phyloP scores from a whole-genome alignment of 352 stramenopile species.

The Pythium grandisporangium region DNA sequence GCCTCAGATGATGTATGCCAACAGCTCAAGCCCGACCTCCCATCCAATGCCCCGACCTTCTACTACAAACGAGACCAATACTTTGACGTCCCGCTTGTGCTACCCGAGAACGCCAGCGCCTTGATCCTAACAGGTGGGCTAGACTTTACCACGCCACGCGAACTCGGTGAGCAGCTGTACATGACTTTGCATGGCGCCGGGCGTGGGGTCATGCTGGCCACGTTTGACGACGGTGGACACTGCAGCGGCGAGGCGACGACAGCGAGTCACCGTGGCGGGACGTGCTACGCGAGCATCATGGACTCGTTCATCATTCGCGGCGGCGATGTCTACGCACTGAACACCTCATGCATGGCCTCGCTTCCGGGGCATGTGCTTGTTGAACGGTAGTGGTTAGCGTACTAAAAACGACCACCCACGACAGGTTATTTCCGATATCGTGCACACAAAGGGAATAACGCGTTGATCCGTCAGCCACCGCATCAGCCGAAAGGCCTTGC shows the following conservation, averaged over 20 bases:
- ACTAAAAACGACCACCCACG: no score
- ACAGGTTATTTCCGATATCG: no score
- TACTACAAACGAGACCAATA: slow-evolving; percentile 14
- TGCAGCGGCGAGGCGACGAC: slow-evolving; percentile 6
- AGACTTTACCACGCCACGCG: slow-evolving; percentile 15
- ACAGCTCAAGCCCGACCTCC: slow-evolving; percentile 1
- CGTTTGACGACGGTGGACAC: slow-evolving; percentile 15
- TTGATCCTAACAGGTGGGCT: slow-evolving; percentile 16
- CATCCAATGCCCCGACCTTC: slow-evolving; percentile 2
- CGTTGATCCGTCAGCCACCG: no score
- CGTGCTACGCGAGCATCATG: slow-evolving; percentile 13
- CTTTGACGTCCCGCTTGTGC: slow-evolving; percentile 3
- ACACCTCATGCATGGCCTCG: slow-evolving; percentile 4
- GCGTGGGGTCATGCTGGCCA: slow-evolving; percentile 14
- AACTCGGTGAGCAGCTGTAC: slow-evolving; percentile 15
- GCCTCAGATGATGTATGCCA: slow-evolving; percentile 4
- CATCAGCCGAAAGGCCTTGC: no score
- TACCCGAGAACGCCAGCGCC: slow-evolving; percentile 12
- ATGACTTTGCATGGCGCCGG: slow-evolving; percentile 6
- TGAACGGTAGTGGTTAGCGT: no score
- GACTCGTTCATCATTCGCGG: slow-evolving; percentile 10
- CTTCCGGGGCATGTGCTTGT: no score
- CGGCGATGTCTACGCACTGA: slow-evolving; percentile 8
- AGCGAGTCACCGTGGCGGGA: background rate
- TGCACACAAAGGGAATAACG: no score